These are phyloP conservation scores for Diaporthe sp. DNA, from an alignment of 2,329 filamentous ascomycete species.

Conservation along the genomic window DNA sequence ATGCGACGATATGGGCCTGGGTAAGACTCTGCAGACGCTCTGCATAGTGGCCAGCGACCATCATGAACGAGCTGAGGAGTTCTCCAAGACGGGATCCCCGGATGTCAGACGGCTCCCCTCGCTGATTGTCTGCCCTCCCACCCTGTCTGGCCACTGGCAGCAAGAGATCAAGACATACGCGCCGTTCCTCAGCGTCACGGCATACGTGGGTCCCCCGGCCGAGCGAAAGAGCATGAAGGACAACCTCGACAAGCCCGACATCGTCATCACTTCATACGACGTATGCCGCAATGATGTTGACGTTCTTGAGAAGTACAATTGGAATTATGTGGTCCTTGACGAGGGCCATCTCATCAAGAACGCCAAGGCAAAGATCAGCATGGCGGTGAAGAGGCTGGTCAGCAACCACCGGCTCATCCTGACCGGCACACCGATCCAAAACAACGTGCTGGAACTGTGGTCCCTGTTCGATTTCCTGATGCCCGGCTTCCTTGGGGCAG, in stretches of 20 bases:
- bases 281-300: conserved; percentile 98
- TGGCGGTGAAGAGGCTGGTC: conserved; percentile 88
- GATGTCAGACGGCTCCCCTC: conserved; percentile 88
- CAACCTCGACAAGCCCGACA: conserved; percentile 82
- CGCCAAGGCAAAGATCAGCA: conserved; percentile 94
- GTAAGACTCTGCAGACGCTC: conserved; percentile 96
- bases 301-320: conserved; percentile 83
- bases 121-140: conserved; percentile 95
- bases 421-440: conserved; percentile 96
- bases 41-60: conserved; percentile 99
- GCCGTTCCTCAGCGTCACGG: conserved; percentile 89
- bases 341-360: conserved; percentile 99
- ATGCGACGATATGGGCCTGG: conserved; percentile 98
- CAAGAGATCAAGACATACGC: conserved; percentile 97
- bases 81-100: conserved; percentile 81
- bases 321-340: conserved; percentile 98
- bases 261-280: conserved; percentile 98
- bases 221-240: conserved; percentile 82
- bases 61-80: conserved; percentile 92
- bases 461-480: conserved; percentile 99
- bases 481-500: conserved; percentile 96
- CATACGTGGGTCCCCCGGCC: conserved; percentile 90
- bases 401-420: conserved; percentile 97
- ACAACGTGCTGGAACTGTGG: conserved; percentile 97
- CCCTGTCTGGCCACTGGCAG: conserved; percentile 97